phyloP scores from a whole-genome alignment of 2,329 filamentous ascomycete species.

The Akanthomyces dipterigenus region DNA sequence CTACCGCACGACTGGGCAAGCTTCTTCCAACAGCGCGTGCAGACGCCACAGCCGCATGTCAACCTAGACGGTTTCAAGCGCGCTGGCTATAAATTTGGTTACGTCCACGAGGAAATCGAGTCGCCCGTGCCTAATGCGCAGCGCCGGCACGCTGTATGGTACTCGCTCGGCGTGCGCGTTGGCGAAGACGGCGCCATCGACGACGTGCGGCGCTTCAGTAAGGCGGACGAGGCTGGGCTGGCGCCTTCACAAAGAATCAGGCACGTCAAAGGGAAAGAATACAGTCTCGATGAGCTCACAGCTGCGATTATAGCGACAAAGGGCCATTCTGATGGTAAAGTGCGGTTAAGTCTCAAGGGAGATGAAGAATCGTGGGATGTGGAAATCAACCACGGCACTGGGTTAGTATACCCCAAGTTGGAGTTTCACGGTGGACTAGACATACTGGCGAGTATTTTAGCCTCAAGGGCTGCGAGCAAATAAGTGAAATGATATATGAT shows the following conservation, averaged over 20 bases:
- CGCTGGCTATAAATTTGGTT: conserved; percentile 7
- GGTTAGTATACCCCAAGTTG: not conserved
- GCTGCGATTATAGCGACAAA: conserved; percentile 25
- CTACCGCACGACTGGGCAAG: conserved; percentile 2
- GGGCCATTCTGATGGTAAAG: not conserved
- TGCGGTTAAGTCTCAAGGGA: not conserved
- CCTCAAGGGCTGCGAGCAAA: not conserved
- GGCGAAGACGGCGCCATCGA: not conserved
- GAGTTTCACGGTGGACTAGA: not conserved
- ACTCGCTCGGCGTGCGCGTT: conserved; percentile 9
- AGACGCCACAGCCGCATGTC: conserved; percentile 2
- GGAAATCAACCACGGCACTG: not conserved
- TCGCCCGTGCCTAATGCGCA: not conserved
- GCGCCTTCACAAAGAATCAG: conserved; percentile 9
- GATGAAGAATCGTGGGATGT: conserved; percentile 5
- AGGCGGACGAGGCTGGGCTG: conserved; percentile 7
- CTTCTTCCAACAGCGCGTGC: not conserved
- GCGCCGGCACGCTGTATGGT: conserved; percentile 8
- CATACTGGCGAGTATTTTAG: not conserved
- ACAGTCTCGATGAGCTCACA: conserved; percentile 1
- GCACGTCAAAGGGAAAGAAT: not conserved
- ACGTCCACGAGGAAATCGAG: not conserved
- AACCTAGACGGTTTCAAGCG: conserved; percentile 11
- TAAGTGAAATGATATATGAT: not conserved
- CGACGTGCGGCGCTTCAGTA: conserved; percentile 8